phyloP scores from a whole-genome alignment of 306 rosid genomes.

The Pueraria montana region DNA sequence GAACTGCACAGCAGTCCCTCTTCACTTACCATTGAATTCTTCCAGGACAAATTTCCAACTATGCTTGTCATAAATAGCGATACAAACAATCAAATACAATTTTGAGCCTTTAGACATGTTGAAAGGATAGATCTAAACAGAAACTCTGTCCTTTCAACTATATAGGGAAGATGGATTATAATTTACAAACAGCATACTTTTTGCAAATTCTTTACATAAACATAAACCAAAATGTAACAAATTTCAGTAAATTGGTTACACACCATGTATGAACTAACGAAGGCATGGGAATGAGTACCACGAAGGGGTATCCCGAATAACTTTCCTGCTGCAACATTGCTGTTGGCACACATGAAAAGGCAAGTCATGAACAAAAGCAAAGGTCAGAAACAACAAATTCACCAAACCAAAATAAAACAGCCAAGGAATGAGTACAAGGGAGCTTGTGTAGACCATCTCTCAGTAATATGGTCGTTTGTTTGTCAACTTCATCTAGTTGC shows the following conservation, averaged over 20 bases:
- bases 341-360: constrained; percentile 55
- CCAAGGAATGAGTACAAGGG: constrained; percentile 24
- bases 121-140: constrained; percentile 11
- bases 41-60: not conserved
- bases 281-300: constrained; percentile 99
- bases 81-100: constrained; percentile 21
- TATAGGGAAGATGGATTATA: not conserved
- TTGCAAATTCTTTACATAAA: constrained; percentile 22
- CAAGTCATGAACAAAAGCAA: constrained; percentile 46
- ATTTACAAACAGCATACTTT: constrained; percentile 11
- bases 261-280: constrained; percentile 98
- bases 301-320: constrained; percentile 96
- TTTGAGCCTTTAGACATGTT: not conserved
- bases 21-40: not conserved
- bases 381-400: not conserved
- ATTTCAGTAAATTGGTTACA: constrained; percentile 55
- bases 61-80: not conserved
- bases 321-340: constrained; percentile 99
- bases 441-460: constrained; percentile 24
- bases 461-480: constrained; percentile 21
- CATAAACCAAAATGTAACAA: constrained; percentile 30
- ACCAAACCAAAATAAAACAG: constrained; percentile 8
- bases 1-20: constrained; percentile 10
- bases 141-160: constrained; percentile 17
- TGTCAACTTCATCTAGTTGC: not conserved